Percentiles rank a stretch among this genome's conserved stretches.
These are phyloP conservation scores for Lentinula detonsa DNA, from an alignment of 768 basidiomycete genomes.

Conservation along the genomic window DNA sequence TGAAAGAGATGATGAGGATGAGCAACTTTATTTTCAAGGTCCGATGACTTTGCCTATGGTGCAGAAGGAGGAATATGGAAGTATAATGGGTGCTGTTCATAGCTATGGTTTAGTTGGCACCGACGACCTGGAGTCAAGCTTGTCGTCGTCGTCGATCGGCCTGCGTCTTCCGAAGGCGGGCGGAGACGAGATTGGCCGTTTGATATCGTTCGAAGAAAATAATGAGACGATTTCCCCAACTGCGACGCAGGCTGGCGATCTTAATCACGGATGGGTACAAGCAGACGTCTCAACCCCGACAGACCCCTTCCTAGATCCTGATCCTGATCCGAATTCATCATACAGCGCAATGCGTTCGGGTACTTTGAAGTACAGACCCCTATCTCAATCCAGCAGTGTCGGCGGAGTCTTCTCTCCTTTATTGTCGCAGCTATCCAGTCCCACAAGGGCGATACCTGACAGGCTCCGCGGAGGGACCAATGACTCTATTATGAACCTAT, in stretches of 20 bases:
- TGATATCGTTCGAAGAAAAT: background rate
- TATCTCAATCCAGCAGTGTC: background rate
- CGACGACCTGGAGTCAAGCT: background rate
- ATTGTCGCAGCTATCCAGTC: background rate
- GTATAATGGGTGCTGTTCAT: background rate
- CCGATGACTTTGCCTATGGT: background rate
- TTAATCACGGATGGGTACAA: background rate
- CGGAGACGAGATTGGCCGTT: background rate
- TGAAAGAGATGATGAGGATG: background rate
- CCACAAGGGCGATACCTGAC: background rate
- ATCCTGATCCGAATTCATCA: background rate
- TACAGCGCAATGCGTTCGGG: background rate
- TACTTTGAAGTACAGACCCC: background rate
- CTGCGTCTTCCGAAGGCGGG: background rate
- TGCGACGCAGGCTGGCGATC: background rate
- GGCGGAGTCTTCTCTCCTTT: background rate
- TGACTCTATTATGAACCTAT: background rate
- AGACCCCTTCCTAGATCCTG: slow-evolving; percentile 1
- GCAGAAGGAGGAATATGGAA: background rate
- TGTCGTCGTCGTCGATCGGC: too few species aligned
- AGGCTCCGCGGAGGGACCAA: background rate
- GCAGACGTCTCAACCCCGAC: background rate
- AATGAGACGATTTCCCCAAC: background rate
- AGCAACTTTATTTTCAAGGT: background rate
- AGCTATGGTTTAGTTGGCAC: background rate